Evolutionary conservation across 2,329 filamentous ascomycete species (phyloP).

Genomic region (Zymoseptoria ardabiliae): DNA sequence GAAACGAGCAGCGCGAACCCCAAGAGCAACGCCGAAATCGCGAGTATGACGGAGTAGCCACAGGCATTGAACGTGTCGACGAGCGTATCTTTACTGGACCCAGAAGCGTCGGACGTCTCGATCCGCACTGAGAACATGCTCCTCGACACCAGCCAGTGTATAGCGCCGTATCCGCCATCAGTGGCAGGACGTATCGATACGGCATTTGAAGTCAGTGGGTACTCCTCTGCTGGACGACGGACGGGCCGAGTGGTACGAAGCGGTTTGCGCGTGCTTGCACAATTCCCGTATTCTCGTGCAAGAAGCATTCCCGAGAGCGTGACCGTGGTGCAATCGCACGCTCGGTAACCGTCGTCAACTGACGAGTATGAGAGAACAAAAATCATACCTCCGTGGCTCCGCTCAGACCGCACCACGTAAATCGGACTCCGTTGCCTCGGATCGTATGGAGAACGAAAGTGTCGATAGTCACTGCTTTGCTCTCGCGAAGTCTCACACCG

Average conservation of each 20-base stretch:
- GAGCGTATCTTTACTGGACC: neutral
- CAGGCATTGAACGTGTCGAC: neutral
- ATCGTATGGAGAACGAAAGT: too few species aligned
- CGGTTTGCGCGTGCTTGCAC: slow-evolving; percentile 26
- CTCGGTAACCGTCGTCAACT: too few species aligned
- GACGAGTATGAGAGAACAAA: too few species aligned
- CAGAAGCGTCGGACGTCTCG: neutral
- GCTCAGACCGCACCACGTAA: too few species aligned
- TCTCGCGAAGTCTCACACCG: too few species aligned
- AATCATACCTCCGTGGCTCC: too few species aligned
- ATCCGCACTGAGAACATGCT: slow-evolving; percentile 37
- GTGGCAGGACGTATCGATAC: slow-evolving; percentile 32
- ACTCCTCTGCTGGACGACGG: slow-evolving; percentile 28
- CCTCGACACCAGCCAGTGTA: slow-evolving; percentile 43
- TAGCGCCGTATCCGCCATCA: slow-evolving; percentile 28
- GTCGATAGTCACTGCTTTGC: too few species aligned
- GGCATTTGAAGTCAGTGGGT: slow-evolving; percentile 39
- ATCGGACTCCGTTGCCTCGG: too few species aligned
- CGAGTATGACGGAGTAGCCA: neutral
- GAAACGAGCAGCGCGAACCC: neutral
- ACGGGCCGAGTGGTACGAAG: slow-evolving; percentile 34
- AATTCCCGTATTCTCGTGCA: slow-evolving; percentile 41
- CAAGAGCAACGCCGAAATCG: neutral
- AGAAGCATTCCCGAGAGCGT: too few species aligned
- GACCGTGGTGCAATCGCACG: too few species aligned